Base-by-base conservation (phyloP, 495 filamentous ascomycete species). In the Letharia columbiana region DNA sequence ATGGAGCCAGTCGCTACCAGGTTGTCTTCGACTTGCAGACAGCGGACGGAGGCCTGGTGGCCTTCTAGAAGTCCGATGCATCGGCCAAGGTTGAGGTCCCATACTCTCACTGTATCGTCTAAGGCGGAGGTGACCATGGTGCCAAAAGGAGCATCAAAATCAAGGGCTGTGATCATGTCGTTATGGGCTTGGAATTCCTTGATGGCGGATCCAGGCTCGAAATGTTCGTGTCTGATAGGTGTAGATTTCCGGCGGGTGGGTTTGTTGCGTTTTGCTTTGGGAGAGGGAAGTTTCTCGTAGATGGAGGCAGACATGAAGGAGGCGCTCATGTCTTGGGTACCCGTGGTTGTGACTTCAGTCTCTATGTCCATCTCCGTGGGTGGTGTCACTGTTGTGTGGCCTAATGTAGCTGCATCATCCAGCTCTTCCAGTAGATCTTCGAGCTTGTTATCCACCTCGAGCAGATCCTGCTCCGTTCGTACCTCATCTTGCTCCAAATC, bases 231-330 rank as follows among this genome's bases (percentile, higher is more conserved):
- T 62, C 97, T 79, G 65, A 98, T 90, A 33, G 94, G 91, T 87
- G 93, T 95, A 0, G 92, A 92, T 76, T 91, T 92, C 75, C 86
- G 83, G 68, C 82, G 78, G 79, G 68, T 45, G 37, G 83, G 86
- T 66, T 87, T 86, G 54, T 86, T 87, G 69, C 87, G 86, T 74
- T 86, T 83, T 40, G 83, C 76, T 64, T 83, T 86, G 39, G 83
- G 77, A 17, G 85, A 84, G 1, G 91, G 91, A 20, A 98, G 76
- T 74, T 97, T 98, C 71, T 93, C 88, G 72, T 97, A 99, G 68
- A 99, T 90, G 11, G 91, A 96, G 73, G 96, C 91, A 3, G 94
- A 97, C 95, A 98, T 98, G 79, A 98, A 99, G 2, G 85, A 84
- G 66, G 54, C 54, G 54, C 33, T 57, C 54, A 57, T 57, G 33